These are phyloP conservation scores for Melanopsichium pennsylvanicum DNA, from an alignment of 1,284 basidiomycete genomes.

Conservation along the genomic window DNA sequence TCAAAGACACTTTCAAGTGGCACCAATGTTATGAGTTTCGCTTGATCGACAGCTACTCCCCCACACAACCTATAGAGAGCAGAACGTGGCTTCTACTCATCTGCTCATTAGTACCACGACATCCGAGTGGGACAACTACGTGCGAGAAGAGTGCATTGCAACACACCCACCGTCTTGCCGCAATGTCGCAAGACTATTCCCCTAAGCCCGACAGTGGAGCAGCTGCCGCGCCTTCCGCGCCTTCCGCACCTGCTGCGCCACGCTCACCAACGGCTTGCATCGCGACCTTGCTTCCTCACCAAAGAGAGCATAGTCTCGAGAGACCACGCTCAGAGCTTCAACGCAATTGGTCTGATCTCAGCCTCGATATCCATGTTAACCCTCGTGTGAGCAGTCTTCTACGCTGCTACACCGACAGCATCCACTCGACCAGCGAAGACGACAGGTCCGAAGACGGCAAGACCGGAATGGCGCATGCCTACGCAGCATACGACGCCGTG, in stretches of 20 bases:
- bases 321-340: background rate
- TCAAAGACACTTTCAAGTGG: too few relatives aligned
- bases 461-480: background rate
- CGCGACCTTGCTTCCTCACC: slow-evolving; percentile 14
- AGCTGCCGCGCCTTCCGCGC: slow-evolving; percentile 2
- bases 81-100: too few relatives aligned
- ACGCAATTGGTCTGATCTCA: slow-evolving; percentile 3
- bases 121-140: too few relatives aligned
- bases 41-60: too few relatives aligned
- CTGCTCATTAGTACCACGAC: too few relatives aligned
- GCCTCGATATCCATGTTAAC: slow-evolving; percentile 6
- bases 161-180: too few relatives aligned
- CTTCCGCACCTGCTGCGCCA: slow-evolving; percentile 2
- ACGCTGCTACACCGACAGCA: background rate
- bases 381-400: slow-evolving; percentile 25
- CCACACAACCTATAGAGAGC: too few relatives aligned
- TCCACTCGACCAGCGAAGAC: slow-evolving; percentile 5
- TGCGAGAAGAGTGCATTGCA: too few relatives aligned
- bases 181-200: slow-evolving; percentile 5
- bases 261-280: slow-evolving; percentile 16
- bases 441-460: background rate
- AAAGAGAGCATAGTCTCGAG: slow-evolving; percentile 15
- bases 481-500: slow-evolving; percentile 1
- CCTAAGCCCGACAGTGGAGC: background rate
- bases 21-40: too few relatives aligned